These are phyloP conservation scores for Cystobasidium sp. DNA, from an alignment of 1,284 basidiomycete species.

Conservation along the genomic window DNA sequence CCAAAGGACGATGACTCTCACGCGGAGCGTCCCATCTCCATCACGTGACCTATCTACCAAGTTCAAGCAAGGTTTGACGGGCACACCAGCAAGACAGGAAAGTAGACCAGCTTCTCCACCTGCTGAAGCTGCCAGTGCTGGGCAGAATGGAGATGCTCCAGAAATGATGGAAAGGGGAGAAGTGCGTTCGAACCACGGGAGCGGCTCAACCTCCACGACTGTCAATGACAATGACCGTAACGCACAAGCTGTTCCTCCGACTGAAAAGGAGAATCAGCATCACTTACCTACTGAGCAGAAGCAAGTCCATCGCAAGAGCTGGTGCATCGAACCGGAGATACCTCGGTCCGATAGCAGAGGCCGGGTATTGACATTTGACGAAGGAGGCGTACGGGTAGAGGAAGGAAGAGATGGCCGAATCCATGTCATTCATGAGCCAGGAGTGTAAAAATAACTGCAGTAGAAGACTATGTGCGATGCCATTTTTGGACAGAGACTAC, in stretches of 20 bases:
- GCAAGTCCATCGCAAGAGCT: not conserved
- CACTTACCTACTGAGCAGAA: not conserved
- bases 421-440: slow-evolving; percentile 3
- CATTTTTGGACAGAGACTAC: too few relatives aligned
- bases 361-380: not conserved
- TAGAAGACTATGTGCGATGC: too few relatives aligned
- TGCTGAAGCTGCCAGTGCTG: too few relatives aligned
- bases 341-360: slow-evolving; percentile 7
- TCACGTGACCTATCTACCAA: not conserved
- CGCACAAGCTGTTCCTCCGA: not conserved
- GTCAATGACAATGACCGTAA: not conserved
- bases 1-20: not conserved
- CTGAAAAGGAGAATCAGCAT: not conserved
- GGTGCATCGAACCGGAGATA: not conserved
- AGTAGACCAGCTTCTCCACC: too few relatives aligned
- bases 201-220: not conserved
- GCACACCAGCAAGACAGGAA: too few relatives aligned
- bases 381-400: not conserved
- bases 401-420: not conserved
- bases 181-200: not conserved
- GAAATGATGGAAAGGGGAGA: slow-evolving; percentile 8
- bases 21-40: not conserved
- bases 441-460: too few relatives aligned
- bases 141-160: not conserved
- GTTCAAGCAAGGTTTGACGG: slow-evolving; percentile 14